Conservation (phyloP, 352 stramenopile species). For the Phytophthora constricta region DNA sequence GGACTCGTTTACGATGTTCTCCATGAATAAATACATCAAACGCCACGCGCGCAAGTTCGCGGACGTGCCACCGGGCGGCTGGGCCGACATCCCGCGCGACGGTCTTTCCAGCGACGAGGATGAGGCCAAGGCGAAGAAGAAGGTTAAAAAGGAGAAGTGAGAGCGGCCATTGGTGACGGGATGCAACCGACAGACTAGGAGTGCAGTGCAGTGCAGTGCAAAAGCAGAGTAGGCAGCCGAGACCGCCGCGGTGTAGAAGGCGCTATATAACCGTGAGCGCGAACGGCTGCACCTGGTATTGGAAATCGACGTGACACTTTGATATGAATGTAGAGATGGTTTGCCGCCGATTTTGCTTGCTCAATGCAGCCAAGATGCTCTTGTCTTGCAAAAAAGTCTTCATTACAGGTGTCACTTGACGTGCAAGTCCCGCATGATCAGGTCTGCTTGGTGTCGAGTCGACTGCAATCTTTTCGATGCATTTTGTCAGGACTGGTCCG, state of each 20-base stretch:
- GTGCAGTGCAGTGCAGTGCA: constrained; percentile 16
- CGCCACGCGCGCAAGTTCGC: constrained; percentile 77
- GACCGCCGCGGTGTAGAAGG: constrained; percentile 22
- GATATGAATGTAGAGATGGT: constrained; percentile 19
- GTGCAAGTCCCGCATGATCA: background rate
- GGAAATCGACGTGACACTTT: constrained; percentile 33
- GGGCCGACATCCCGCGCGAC: constrained; percentile 73
- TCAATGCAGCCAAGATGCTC: too few relatives aligned
- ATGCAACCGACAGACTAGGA: constrained; percentile 6
- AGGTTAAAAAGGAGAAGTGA: constrained; percentile 40
- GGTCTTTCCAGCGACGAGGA: constrained; percentile 86
- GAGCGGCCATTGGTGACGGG: background rate
- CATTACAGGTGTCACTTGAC: too few relatives aligned
- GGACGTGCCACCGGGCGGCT: constrained; percentile 72
- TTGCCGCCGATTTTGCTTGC: too few relatives aligned
- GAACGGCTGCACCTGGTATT: constrained; percentile 27
- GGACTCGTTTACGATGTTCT: constrained; percentile 89
- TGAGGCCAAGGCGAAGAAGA: constrained; percentile 55
- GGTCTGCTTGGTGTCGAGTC: too few relatives aligned
- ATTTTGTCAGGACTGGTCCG: too few relatives aligned
- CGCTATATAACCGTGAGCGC: constrained; percentile 7
- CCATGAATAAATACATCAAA: constrained; percentile 92
- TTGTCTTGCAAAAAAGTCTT: too few relatives aligned
- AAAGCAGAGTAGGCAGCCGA: constrained; percentile 6
- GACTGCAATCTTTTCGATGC: background rate